phyloP scores from a whole-genome alignment of 2,329 filamentous ascomycete genomes.

The Neofusicoccum sp. region DNA sequence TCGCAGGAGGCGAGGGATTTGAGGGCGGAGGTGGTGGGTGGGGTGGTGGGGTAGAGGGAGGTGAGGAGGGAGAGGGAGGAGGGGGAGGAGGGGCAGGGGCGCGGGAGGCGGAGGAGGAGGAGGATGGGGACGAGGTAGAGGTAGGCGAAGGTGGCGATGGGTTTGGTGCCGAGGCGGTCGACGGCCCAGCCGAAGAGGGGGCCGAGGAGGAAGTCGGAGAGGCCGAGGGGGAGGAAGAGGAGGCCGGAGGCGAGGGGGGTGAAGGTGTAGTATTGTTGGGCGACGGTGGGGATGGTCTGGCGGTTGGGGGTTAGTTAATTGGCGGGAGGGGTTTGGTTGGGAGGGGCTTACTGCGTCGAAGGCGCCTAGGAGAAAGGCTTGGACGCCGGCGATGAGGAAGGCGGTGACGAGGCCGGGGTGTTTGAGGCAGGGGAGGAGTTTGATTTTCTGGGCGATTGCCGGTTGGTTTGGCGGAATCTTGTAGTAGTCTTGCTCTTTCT shows the following conservation, averaged over 20 bases:
- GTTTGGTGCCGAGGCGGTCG: slow-evolving; percentile 47
- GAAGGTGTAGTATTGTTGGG: slow-evolving; percentile 44
- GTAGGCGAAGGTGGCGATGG: slow-evolving; percentile 44
- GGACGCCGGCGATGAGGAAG: slow-evolving; percentile 40
- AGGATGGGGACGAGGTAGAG: slow-evolving; percentile 40
- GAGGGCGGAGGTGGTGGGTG: neutral
- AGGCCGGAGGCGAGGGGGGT: slow-evolving; percentile 44
- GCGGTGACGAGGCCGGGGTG: slow-evolving; percentile 35
- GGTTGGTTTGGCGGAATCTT: slow-evolving; percentile 5
- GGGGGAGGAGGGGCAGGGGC: slow-evolving; percentile 21
- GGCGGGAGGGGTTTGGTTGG: neutral
- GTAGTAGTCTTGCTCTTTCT: slow-evolving; percentile 15
- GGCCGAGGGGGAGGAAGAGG: slow-evolving; percentile 47
- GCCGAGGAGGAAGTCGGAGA: slow-evolving; percentile 45
- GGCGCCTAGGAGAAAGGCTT: slow-evolving; percentile 42
- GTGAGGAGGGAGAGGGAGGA: neutral
- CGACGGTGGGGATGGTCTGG: slow-evolving; percentile 45
- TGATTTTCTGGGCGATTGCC: slow-evolving; percentile 30
- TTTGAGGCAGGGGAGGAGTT: slow-evolving; percentile 47
- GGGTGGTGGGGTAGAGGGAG: neutral
- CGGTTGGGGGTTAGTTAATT: neutral
- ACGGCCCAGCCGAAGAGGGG: slow-evolving; percentile 49
- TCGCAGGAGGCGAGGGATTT: neutral
- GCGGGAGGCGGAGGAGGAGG: slow-evolving; percentile 43
- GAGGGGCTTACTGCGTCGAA: slow-evolving; percentile 40